A percentile compares a stretch with the other conserved stretches of the same genome.
These are phyloP conservation scores for Chlamydomonas applanata DNA, from an alignment of 139 green algal genomes.

Conservation along the genomic window DNA sequence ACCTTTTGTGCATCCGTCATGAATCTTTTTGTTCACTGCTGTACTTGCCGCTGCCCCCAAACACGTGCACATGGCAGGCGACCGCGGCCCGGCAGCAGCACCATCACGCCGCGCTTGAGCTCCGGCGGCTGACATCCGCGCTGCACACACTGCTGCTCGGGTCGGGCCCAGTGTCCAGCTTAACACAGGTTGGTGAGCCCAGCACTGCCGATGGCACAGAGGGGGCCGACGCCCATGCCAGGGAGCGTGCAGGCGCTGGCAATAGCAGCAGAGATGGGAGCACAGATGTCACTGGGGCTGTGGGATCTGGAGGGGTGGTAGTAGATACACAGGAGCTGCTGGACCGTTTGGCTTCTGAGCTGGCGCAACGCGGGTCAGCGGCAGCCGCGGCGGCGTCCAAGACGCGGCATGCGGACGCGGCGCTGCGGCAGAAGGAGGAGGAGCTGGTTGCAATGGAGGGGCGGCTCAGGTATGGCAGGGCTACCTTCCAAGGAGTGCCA, in stretches of 20 bases:
- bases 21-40: too few relatives aligned
- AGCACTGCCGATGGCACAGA: too few relatives aligned
- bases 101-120: constrained; percentile 8
- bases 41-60: too few relatives aligned
- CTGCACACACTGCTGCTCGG: constrained; percentile 20
- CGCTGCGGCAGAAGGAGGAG: constrained; percentile 15
- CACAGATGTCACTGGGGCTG: neutral
- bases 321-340: too few relatives aligned
- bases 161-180: too few relatives aligned
- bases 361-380: neutral
- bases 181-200: too few relatives aligned
- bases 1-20: too few relatives aligned
- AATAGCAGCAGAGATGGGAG: neutral
- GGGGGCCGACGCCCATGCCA: neutral
- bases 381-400: neutral
- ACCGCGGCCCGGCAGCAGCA: constrained; percentile 27
- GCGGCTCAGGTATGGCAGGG: constrained; percentile 13
- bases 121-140: constrained; percentile 3
- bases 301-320: neutral
- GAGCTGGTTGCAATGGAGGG: constrained; percentile 15
- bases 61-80: constrained; percentile 5
- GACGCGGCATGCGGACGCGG: constrained; percentile 6
- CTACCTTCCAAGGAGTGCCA: too few relatives aligned
- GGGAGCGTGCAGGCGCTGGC: too few relatives aligned
- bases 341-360: neutral